Conservation (phyloP, 306 rosid species). For the Citrullus mucosospermus region DNA sequence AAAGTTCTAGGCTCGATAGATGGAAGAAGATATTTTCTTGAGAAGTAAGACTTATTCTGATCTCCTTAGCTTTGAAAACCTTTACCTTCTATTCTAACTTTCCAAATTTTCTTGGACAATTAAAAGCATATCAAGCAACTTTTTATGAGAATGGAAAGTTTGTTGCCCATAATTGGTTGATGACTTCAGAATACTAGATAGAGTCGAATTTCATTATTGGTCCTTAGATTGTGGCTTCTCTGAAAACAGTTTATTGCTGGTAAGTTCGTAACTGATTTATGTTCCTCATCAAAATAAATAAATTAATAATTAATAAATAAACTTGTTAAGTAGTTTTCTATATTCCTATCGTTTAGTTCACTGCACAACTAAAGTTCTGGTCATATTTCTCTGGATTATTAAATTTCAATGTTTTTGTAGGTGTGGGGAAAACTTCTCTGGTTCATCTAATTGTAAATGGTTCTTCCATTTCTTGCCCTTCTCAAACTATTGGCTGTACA, state of each 20-base stretch:
- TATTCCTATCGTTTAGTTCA: not conserved
- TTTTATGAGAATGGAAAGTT: not conserved
- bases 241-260: not conserved
- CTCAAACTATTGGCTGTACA: constrained; percentile 88
- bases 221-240: not conserved
- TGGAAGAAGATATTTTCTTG: not conserved
- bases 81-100: not conserved
- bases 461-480: constrained; percentile 53
- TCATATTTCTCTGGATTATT: not conserved
- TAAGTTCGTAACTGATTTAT: not conserved
- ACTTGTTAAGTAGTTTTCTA: not conserved
- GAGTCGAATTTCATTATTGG: not conserved
- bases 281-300: not conserved
- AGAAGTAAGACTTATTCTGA: not conserved
- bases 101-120: not conserved
- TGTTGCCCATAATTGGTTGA: not conserved
- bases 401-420: constrained; percentile 22
- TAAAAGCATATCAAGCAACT: not conserved
- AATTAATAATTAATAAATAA: too few species aligned
- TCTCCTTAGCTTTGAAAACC: not conserved
- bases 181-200: not conserved
- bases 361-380: not conserved
- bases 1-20: not conserved
- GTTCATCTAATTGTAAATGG: constrained; percentile 80
- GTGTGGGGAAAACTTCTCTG: constrained; percentile 94